These are phyloP conservation scores for Carpinus viminea DNA, from an alignment of 306 rosid genomes.

Conservation along the genomic window DNA sequence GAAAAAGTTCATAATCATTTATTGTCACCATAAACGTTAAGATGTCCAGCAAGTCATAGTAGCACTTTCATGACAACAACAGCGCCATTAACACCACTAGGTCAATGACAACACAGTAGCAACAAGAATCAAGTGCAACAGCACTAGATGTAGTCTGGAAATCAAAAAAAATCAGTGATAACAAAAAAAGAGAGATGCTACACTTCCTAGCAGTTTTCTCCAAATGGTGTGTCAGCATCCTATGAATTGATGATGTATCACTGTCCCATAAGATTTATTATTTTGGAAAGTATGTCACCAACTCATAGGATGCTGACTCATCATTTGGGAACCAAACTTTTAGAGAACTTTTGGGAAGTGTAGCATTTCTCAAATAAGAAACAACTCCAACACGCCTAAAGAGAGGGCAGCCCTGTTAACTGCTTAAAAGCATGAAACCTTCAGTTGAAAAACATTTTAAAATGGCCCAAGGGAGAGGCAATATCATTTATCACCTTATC, in stretches of 20 bases:
- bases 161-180: background rate
- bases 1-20: background rate
- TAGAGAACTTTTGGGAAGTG: too few relatives aligned
- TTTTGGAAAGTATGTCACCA: too few relatives aligned
- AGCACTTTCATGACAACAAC: too few relatives aligned
- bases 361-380: too few relatives aligned
- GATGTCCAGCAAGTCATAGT: background rate
- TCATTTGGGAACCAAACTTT: too few relatives aligned
- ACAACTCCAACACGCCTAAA: background rate
- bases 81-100: background rate
- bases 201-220: too few relatives aligned
- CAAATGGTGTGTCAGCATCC: too few relatives aligned
- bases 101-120: background rate
- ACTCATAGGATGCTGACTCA: too few relatives aligned
- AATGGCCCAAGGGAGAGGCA: background rate
- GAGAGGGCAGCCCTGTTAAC: background rate
- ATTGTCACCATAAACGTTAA: background rate
- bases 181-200: too few relatives aligned
- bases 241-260: too few relatives aligned
- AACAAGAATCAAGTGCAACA: background rate
- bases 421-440: background rate
- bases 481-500: background rate
- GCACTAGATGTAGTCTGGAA: background rate
- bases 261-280: too few relatives aligned
- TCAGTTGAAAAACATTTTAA: background rate